phyloP scores from a whole-genome alignment of 2,329 filamentous ascomycete genomes.

The Colletotrichum caudatum region DNA sequence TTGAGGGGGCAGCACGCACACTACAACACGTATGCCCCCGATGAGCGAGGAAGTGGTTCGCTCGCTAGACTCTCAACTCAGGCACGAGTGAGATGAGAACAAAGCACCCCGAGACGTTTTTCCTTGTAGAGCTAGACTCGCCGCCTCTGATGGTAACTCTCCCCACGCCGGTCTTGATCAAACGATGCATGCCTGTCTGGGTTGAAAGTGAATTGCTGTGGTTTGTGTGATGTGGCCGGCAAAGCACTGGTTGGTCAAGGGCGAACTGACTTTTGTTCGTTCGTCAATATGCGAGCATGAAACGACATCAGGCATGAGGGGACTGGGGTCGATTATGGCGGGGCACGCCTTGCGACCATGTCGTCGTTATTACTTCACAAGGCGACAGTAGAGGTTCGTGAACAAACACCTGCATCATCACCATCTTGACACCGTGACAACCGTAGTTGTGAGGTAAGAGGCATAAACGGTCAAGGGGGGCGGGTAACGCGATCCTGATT shows the following conservation, averaged over 20 bases:
- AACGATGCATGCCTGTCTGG: slow-evolving; percentile 1
- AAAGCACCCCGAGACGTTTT: not conserved
- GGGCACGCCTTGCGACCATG: not conserved
- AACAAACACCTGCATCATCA: not conserved
- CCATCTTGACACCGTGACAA: not conserved
- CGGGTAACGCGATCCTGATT: not conserved
- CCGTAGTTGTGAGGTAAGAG: too few relatives aligned
- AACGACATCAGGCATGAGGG: not conserved
- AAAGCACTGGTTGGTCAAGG: not conserved
- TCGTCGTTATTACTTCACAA: not conserved
- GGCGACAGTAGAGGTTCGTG: not conserved
- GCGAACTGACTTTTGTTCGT: not conserved
- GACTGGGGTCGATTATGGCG: not conserved
- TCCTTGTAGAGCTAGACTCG: slow-evolving; percentile 26
- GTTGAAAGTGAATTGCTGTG: not conserved
- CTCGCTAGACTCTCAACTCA: not conserved
- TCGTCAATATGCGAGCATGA: not conserved
- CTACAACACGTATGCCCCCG: not conserved
- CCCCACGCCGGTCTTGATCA: slow-evolving; percentile 20
- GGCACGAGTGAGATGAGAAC: not conserved
- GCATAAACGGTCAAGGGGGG: not conserved
- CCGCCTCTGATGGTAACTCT: slow-evolving; percentile 9
- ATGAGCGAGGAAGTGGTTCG: slow-evolving; percentile 5
- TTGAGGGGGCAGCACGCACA: not conserved
- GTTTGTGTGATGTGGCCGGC: not conserved